Base-by-base conservation (phyloP, 495 filamentous ascomycete species). In the Clohesyomyces aquaticus region DNA sequence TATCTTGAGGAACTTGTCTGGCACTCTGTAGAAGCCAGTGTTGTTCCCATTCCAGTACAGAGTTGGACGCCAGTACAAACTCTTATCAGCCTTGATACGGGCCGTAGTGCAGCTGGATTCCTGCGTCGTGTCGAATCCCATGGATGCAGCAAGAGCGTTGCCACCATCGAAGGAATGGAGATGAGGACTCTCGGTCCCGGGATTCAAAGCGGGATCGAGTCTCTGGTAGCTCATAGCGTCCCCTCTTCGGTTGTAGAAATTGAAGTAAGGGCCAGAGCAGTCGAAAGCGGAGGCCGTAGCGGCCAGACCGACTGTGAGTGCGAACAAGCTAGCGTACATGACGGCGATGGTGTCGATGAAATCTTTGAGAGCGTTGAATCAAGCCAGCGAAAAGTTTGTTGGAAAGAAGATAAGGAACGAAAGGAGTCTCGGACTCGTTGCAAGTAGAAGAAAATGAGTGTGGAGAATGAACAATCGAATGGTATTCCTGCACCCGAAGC, bases 151-250 rank as follows among this genome's bases (percentile, higher is more conserved):
- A 11, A 69, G 57, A 9, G 25, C 55, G 21, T 69, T 65, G 18
- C 66, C 66, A 53, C 66, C 66, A 50, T 69, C 66, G 52, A 69
- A 69, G 12, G 66, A 69, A 50, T 69, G 66, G 43, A 69, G 52
- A 61, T 69, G 66, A 26, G 61, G 61, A 32, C 61, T 65, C 41
- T 65, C 45, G 14, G 21, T 28, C 22, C 66, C 66, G 26, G 66
- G 66, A 22, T 38, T 61, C 6, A 69, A 28, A 10, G 66, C 66
- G 2, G 66, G 66, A 38, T 69, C 66, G 26, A 69, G 57, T 18
- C 61, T 41, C 45, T 69, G 61, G 41, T 65, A 65, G 62, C 61
- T 65, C 61, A 69, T 38, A 25, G 62, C 43, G 4, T 52, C 26
- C 6, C 66, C 66, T 22, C 18, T 43, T 16, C 66, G 66, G 27